These are phyloP conservation scores for Pichia sp. DNA, from an alignment of 1,139 yeast genomes.

Conservation along the genomic window DNA sequence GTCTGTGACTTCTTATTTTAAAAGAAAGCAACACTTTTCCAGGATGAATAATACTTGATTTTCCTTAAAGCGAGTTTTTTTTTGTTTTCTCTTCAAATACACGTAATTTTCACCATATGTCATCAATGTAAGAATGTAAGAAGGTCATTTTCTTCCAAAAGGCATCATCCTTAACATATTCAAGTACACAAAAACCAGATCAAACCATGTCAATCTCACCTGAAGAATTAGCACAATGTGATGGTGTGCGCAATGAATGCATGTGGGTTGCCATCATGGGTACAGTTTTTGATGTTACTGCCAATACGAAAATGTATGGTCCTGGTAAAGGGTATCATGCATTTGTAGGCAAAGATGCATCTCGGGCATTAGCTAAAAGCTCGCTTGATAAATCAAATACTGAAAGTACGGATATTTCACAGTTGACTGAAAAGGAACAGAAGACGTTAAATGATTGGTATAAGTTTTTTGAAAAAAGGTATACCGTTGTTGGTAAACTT, in stretches of 20 bases:
- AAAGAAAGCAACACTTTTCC: no score
- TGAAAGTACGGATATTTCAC: constrained; percentile 43
- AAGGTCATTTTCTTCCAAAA: background rate
- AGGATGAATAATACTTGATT: no score
- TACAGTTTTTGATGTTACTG: constrained; percentile 66
- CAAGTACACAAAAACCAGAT: background rate
- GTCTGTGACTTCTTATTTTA: no score
- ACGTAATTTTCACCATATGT: no score
- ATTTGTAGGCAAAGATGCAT: constrained; percentile 72
- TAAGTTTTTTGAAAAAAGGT: constrained; percentile 47
- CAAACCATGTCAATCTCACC: background rate
- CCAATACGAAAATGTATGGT: constrained; percentile 62
- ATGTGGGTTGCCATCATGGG: constrained; percentile 73
- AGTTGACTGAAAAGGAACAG: constrained; percentile 44
- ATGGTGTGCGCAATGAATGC: constrained; percentile 12
- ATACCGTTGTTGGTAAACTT: constrained; percentile 36
- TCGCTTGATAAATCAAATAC: constrained; percentile 45
- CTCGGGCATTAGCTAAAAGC: constrained; percentile 59
- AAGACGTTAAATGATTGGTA: constrained; percentile 53
- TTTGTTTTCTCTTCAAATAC: no score
- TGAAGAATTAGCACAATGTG: constrained; percentile 9
- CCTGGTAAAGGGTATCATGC: constrained; percentile 68
- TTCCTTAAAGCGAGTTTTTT: no score
- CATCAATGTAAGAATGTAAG: no score
- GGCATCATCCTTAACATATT: background rate